Percentiles rank a stretch among this genome's conserved stretches.
These are phyloP conservation scores for Rhodotorula sp. DNA, from an alignment of 1,284 basidiomycete species.

Conservation along the genomic window DNA sequence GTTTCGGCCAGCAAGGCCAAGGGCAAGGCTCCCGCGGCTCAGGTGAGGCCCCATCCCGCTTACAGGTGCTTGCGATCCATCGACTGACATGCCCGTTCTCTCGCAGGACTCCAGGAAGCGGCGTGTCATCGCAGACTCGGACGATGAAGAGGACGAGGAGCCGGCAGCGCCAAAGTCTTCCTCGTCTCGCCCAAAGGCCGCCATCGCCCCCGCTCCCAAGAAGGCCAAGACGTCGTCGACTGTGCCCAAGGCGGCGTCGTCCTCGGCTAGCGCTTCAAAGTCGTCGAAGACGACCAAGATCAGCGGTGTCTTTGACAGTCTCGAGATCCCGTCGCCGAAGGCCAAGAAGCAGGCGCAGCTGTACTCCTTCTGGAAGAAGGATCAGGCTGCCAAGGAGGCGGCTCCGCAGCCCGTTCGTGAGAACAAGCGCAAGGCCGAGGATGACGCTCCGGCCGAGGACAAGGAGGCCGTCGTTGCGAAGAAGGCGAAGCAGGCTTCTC, in stretches of 20 bases:
- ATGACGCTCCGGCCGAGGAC: not conserved
- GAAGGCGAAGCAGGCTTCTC: not conserved
- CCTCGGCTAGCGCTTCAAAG: not conserved
- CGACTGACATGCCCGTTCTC: not conserved
- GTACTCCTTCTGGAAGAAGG: not conserved
- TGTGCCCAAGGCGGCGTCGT: not conserved
- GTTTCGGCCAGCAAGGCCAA: not conserved
- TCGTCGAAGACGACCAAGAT: not conserved
- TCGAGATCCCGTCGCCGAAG: conserved; percentile 7
- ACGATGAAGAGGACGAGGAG: conserved; percentile 1
- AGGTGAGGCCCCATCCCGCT: not conserved
- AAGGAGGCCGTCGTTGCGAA: not conserved
- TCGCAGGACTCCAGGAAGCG: not conserved
- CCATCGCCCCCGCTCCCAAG: not conserved
- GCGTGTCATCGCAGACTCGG: conserved; percentile 1
- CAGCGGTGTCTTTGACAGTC: not conserved
- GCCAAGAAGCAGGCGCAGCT: conserved; percentile 2
- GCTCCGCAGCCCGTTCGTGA: too few relatives aligned
- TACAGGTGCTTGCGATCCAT: not conserved
- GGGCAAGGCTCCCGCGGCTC: not conserved
- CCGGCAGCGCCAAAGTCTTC: not conserved
- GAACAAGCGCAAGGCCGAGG: not conserved
- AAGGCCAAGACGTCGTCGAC: not conserved
- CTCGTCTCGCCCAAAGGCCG: too few relatives aligned
- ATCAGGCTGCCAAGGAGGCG: not conserved